These are phyloP conservation scores for Vigna radiata DNA, from an alignment of 306 rosid species.

Conservation along the genomic window DNA sequence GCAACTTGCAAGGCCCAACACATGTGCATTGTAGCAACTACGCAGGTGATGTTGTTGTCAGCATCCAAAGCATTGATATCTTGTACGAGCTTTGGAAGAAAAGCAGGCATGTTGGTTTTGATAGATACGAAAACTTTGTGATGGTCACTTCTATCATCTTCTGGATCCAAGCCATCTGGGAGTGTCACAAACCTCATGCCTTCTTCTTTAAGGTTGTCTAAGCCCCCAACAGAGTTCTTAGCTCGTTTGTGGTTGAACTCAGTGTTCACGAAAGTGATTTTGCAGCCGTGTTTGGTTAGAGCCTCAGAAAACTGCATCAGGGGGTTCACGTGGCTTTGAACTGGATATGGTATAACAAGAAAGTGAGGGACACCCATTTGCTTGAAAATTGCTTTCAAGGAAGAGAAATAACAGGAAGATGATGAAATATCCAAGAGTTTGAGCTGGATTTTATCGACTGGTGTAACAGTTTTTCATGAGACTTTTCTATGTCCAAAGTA, in stretches of 20 bases:
- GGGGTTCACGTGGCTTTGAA: slow-evolving; percentile 60
- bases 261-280: slow-evolving; percentile 51
- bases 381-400: neutral
- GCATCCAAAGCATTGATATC: slow-evolving; percentile 35
- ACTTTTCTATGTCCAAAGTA: neutral
- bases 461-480: neutral
- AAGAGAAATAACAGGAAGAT: neutral
- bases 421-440: neutral
- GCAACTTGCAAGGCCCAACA: slow-evolving; percentile 53
- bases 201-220: slow-evolving; percentile 6
- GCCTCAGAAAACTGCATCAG: slow-evolving; percentile 47
- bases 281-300: slow-evolving; percentile 45
- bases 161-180: slow-evolving; percentile 50
- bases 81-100: slow-evolving; percentile 55
- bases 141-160: slow-evolving; percentile 48
- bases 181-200: slow-evolving; percentile 38
- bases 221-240: neutral
- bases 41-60: slow-evolving; percentile 36
- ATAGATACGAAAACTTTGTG: slow-evolving; percentile 1
- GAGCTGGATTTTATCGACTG: neutral
- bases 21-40: slow-evolving; percentile 42
- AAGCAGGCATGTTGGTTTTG: slow-evolving; percentile 40
- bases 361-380: slow-evolving; percentile 52
- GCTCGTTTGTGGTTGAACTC: slow-evolving; percentile 42
- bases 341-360: slow-evolving; percentile 48